Evolutionary conservation across 345 rosid species (phyloP).

Genomic region (Laguncularia racemosa): DNA sequence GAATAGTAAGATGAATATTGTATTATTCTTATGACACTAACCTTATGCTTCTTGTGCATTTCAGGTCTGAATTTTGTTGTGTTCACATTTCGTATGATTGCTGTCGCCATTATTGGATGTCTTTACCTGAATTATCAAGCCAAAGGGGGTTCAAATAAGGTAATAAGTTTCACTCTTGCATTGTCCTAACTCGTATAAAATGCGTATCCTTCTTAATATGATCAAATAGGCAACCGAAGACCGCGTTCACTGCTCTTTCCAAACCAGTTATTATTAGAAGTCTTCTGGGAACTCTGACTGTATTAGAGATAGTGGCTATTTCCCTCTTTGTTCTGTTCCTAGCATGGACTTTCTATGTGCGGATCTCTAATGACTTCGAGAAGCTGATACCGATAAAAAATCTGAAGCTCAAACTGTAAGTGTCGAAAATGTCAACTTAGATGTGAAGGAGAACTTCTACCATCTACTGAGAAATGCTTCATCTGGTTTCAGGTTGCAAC

Average conservation of each 20-base stretch:
- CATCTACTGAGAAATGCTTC: neutral
- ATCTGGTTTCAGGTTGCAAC: slow-evolving; percentile 69
- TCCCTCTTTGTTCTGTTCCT: slow-evolving; percentile 41
- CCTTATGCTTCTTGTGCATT: neutral
- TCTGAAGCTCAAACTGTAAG: slow-evolving; percentile 50
- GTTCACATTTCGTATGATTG: slow-evolving; percentile 56
- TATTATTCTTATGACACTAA: too few species aligned
- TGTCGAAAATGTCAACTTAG: neutral
- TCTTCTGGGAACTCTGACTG: slow-evolving; percentile 44
- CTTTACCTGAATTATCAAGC: slow-evolving; percentile 41
- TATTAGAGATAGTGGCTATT: slow-evolving; percentile 43
- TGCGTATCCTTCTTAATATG: neutral
- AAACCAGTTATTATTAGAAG: slow-evolving; percentile 44
- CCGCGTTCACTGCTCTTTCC: slow-evolving; percentile 28
- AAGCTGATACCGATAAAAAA: slow-evolving; percentile 57
- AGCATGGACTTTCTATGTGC: slow-evolving; percentile 62
- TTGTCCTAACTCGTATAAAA: neutral
- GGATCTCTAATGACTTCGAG: slow-evolving; percentile 57
- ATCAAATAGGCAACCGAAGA: slow-evolving; percentile 29
- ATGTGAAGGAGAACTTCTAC: neutral
- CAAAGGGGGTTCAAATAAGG: slow-evolving; percentile 35
- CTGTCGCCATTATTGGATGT: slow-evolving; percentile 44
- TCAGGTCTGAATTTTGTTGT: slow-evolving; percentile 64
- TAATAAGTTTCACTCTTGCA: slow-evolving; percentile 8
- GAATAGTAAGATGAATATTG: too few species aligned